Evolutionary conservation across 177 flowering plant species (phyloP).

Genomic region (Telopea speciosissima): DNA sequence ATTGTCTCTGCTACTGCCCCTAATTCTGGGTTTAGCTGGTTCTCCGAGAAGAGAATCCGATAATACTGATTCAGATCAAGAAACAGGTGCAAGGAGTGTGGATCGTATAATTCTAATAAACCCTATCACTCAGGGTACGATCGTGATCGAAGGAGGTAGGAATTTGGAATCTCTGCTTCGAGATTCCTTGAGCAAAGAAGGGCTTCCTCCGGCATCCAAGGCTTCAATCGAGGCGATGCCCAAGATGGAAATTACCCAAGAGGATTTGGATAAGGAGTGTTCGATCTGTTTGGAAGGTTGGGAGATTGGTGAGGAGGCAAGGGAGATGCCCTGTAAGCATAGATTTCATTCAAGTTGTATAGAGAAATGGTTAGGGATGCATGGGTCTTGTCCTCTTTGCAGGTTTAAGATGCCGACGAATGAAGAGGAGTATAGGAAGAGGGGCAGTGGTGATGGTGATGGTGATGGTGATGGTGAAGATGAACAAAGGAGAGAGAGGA

Average conservation of each 20-base stretch:
- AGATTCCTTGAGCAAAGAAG: slow-evolving; percentile 22
- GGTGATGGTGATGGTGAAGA: slow-evolving; percentile 1
- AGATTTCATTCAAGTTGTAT: slow-evolving; percentile 55
- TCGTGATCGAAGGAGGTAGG: slow-evolving; percentile 32
- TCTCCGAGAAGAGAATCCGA: neutral
- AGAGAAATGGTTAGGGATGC: slow-evolving; percentile 67
- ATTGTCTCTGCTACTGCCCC: slow-evolving; percentile 40
- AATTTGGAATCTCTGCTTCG: slow-evolving; percentile 27
- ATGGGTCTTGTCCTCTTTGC: slow-evolving; percentile 82
- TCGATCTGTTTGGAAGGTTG: slow-evolving; percentile 62
- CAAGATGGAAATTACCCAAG: slow-evolving; percentile 30
- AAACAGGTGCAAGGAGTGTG: slow-evolving; percentile 5
- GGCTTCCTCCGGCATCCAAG: slow-evolving; percentile 62
- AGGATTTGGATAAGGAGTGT: slow-evolving; percentile 33
- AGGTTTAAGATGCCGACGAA: slow-evolving; percentile 62
- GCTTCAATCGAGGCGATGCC: slow-evolving; percentile 62
- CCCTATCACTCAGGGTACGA: slow-evolving; percentile 43
- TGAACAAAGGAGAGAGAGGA: slow-evolving; percentile 6
- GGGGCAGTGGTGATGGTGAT: slow-evolving; percentile 4
- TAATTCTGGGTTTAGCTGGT: slow-evolving; percentile 28
- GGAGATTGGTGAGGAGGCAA: slow-evolving; percentile 39
- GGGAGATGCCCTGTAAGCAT: slow-evolving; percentile 80
- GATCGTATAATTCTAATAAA: slow-evolving; percentile 38
- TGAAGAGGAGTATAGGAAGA: slow-evolving; percentile 28
- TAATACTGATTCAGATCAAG: slow-evolving; percentile 22